Conservation (phyloP, 208 protist genomes). For the Naegleria gruberi region DNA sequence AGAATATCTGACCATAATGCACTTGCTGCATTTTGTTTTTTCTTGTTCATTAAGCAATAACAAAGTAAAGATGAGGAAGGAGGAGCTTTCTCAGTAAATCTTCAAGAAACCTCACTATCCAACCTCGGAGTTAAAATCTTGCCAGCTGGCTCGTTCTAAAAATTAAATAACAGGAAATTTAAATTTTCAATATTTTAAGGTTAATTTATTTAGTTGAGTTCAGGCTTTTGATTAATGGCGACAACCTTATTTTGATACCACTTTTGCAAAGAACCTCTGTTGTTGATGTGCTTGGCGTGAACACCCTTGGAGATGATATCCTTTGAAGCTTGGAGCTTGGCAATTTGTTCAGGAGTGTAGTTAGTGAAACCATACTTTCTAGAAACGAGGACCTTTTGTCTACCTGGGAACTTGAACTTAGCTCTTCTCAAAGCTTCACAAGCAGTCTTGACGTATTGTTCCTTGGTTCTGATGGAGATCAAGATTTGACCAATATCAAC, state of each 20-base stretch:
- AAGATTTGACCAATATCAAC: slow-evolving; percentile 87
- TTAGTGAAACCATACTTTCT: slow-evolving; percentile 84
- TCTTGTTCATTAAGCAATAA: no score
- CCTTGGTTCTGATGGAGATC: slow-evolving; percentile 88
- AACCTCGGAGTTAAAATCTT: no score
- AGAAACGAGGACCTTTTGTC: slow-evolving; percentile 73
- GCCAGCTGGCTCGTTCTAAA: no score
- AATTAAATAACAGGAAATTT: no score
- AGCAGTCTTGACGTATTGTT: slow-evolving; percentile 40
- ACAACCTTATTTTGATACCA: background rate
- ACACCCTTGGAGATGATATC: background rate
- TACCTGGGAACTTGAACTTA: slow-evolving; percentile 85
- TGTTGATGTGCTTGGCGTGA: background rate
- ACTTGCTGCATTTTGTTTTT: no score
- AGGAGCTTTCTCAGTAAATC: no score
- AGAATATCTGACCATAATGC: background rate
- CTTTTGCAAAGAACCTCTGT: background rate
- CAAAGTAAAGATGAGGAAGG: no score
- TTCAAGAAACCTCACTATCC: no score
- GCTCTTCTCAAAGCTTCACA: slow-evolving; percentile 76
- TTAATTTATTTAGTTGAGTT: background rate
- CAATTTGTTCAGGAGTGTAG: slow-evolving; percentile 25
- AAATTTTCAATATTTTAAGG: background rate
- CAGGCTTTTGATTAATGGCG: background rate
- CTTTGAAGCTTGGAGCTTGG: background rate